A percentile compares a stretch with the other conserved stretches of the same genome.
Evolutionary conservation across 225 moss, liverwort and hornwort species (phyloP).

Genomic region (Pseudisothecium myosuroides): DNA sequence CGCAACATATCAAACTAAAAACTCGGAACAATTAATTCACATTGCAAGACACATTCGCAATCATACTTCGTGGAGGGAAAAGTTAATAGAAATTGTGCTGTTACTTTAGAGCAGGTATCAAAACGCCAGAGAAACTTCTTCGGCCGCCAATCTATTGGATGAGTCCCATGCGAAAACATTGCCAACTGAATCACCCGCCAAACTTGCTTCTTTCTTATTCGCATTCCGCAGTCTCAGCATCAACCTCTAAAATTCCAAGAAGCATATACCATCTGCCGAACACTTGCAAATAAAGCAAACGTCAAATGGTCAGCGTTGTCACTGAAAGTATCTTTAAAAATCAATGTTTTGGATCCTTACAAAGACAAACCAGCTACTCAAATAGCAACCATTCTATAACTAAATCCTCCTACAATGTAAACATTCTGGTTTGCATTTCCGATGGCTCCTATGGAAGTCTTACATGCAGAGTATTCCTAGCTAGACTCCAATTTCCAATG

Average conservation of each 20-base stretch:
- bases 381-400: background rate
- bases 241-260: background rate
- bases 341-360: background rate
- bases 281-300: background rate
- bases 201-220: background rate
- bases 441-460: constrained; percentile 1
- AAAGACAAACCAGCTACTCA: constrained; percentile 8
- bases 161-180: background rate
- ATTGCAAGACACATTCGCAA: background rate
- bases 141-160: too few species aligned
- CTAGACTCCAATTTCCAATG: background rate
- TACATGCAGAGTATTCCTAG: background rate
- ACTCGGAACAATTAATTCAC: background rate
- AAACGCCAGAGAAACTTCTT: background rate
- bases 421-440: constrained; percentile 16
- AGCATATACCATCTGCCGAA: background rate
- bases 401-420: background rate
- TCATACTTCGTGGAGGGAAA: background rate
- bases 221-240: background rate
- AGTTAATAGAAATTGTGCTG: background rate
- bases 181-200: background rate
- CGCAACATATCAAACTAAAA: background rate
- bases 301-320: background rate
- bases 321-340: background rate
- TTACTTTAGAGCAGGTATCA: background rate